Evolutionary conservation across 2,329 filamentous ascomycete genomes (phyloP), one percentile per base, ranked within the genome.

Genomic region (Apiospora sp.): DNA sequence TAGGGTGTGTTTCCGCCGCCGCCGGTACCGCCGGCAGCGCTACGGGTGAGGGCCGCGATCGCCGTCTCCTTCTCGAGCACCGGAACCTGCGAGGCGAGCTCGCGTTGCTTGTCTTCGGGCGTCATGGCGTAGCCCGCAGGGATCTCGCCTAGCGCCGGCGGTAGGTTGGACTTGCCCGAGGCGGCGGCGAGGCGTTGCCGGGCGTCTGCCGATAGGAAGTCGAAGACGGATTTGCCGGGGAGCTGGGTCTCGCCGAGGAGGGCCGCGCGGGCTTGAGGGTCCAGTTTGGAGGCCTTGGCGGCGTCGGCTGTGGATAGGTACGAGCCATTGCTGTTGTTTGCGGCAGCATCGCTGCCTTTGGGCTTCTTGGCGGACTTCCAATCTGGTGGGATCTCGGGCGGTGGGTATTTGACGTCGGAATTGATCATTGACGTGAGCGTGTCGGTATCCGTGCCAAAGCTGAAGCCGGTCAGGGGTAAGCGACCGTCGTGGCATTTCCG

Each of bases 161-260:
- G 96, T 2, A 99, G 88, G 78, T 96, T 90, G 3, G 83, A 83
- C 72, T 91, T 94, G 0, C 95, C 95, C 2, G 94, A 94, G 0
- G 91, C 91, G 14, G 90, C 87, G 3, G 89, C 94, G 64, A 99
- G 88, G 37, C 92, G 90, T 70, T 96, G 92, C 74, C 96, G 91
- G 4, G 93, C 91, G 46, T 93, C 89, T 0, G 94, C 87, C 0
- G 93, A 93, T 75, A 99, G 88, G 82, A 93, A 99, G 82, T 98
- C 95, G 81, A 98, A 99, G 3, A 99, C 92, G 0, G 96, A 98
- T 84, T 98, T 98, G 0, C 94, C 94, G 0, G 95, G 95, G 0
- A 98, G 85, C 48, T 90, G 89, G 51, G 90, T 87, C 83, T 98
- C 96, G 48, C 95, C 95, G 1, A 98, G 87, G 0, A 97, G 86